A percentile compares a stretch with the other conserved stretches of the same genome.
phyloP scores from a whole-genome alignment of 257 asterid genomes.

The Handroanthus guayacan region DNA sequence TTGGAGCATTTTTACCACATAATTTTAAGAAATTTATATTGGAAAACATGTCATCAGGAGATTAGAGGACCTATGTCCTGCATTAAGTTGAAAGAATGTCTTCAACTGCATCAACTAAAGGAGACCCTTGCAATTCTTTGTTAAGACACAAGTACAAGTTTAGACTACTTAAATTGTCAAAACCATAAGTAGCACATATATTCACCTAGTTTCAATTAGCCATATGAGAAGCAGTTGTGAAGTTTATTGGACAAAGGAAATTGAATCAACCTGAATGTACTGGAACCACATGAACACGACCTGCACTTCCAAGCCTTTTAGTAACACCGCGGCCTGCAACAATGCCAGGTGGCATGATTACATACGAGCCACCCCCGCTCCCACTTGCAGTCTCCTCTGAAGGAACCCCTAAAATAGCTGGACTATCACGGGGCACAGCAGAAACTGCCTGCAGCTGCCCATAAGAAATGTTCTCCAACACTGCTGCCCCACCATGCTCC shows the following conservation, averaged over 20 bases:
- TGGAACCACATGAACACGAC: conserved; percentile 82
- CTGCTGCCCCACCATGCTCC: conserved; percentile 52
- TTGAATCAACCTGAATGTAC: conserved; percentile 77
- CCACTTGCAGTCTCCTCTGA: conserved; percentile 60
- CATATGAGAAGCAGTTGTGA: neutral
- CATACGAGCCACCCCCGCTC: conserved; percentile 67
- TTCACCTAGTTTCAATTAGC: conserved; percentile 5
- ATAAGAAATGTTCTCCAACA: conserved; percentile 85
- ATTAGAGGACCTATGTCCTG: conserved; percentile 11
- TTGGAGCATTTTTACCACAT: neutral
- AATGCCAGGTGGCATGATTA: conserved; percentile 78
- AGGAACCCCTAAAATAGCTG: conserved; percentile 47
- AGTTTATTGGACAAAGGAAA: conserved; percentile 1
- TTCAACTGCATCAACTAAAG: conserved; percentile 26
- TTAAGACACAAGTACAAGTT: conserved; percentile 12
- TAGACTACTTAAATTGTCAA: conserved; percentile 50
- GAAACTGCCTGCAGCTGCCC: conserved; percentile 94
- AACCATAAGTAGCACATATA: conserved; percentile 30
- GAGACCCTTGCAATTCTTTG: conserved; percentile 18
- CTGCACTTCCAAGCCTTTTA: conserved; percentile 81
- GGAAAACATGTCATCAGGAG: conserved; percentile 1
- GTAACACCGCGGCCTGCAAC: conserved; percentile 76
- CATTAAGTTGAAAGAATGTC: neutral
- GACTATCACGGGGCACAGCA: conserved; percentile 70
- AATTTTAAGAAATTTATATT: conserved; percentile 4